Conservation (phyloP, 129 eudicot genomes). For the Flaveria linearis region DNA sequence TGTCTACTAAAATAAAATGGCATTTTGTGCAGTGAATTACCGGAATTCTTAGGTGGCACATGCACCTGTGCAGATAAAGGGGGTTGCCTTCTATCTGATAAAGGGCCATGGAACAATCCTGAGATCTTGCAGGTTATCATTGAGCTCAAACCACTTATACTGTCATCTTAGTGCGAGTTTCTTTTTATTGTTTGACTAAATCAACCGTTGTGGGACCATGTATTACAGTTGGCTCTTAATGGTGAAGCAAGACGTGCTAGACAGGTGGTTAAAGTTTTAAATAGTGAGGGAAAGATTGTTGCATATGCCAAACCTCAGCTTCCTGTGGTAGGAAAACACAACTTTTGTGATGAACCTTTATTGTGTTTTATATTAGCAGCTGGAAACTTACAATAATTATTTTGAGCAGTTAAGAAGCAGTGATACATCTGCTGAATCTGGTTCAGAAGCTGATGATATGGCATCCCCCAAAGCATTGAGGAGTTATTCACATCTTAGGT, state of each 20-base stretch:
- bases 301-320: slow-evolving; percentile 81
- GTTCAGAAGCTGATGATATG: slow-evolving; percentile 97
- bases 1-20: slow-evolving; percentile 16
- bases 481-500: slow-evolving; percentile 69
- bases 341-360: background rate
- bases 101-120: slow-evolving; percentile 94
- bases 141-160: slow-evolving; percentile 7
- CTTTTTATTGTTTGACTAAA: background rate
- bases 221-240: slow-evolving; percentile 71
- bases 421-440: slow-evolving; percentile 94
- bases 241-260: slow-evolving; percentile 79
- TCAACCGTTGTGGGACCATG: slow-evolving; percentile 20
- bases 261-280: slow-evolving; percentile 86
- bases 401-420: slow-evolving; percentile 69
- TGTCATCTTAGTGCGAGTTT: background rate
- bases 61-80: slow-evolving; percentile 88
- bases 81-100: slow-evolving; percentile 85
- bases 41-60: slow-evolving; percentile 83
- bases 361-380: background rate
- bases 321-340: slow-evolving; percentile 45
- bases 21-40: slow-evolving; percentile 67
- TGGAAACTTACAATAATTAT: background rate
- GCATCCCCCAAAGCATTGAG: slow-evolving; percentile 82
- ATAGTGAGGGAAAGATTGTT: slow-evolving; percentile 88
- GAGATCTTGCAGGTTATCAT: slow-evolving; percentile 63